Conservation (phyloP, 108 stramenopile genomes). For the Chaetoceros muelleri region DNA sequence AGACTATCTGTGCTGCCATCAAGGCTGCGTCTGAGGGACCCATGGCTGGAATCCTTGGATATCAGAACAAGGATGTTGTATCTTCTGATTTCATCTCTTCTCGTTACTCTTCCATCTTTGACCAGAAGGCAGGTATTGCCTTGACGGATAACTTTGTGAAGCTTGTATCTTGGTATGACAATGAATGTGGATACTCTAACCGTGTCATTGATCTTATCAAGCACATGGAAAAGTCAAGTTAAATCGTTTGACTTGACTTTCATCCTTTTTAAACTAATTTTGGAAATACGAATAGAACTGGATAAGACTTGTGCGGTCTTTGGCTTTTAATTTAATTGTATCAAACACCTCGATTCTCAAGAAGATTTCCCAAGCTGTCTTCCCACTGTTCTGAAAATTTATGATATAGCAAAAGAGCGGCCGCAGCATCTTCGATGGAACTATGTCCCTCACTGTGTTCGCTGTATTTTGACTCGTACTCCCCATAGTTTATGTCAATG, state of each 20-base stretch:
- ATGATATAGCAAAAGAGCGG: constrained; percentile 27
- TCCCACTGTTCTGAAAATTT: background rate
- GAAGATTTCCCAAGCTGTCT: background rate
- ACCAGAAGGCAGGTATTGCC: constrained; percentile 96
- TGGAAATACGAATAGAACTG: too few relatives aligned
- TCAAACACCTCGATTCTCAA: constrained; percentile 1
- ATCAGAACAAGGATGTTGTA: constrained; percentile 92
- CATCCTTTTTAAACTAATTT: too few relatives aligned
- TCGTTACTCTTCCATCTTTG: constrained; percentile 90
- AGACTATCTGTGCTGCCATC: constrained; percentile 91
- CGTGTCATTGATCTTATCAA: constrained; percentile 88
- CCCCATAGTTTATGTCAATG: constrained; percentile 26
- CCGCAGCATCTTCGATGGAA: constrained; percentile 37
- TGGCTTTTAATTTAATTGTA: too few relatives aligned
- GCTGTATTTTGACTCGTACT: background rate
- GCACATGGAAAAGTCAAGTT: constrained; percentile 73
- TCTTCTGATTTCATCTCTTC: constrained; percentile 93
- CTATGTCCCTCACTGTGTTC: constrained; percentile 18
- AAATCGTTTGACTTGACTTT: constrained; percentile 6
- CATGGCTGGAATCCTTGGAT: constrained; percentile 92
- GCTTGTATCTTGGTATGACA: constrained; percentile 99
- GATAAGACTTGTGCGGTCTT: too few relatives aligned
- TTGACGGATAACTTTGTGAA: constrained; percentile 97
- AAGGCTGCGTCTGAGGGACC: constrained; percentile 91
- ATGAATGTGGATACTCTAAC: constrained; percentile 93